Base-by-base conservation (phyloP, 306 rosid genomes). In the Citrullus amarus region DNA sequence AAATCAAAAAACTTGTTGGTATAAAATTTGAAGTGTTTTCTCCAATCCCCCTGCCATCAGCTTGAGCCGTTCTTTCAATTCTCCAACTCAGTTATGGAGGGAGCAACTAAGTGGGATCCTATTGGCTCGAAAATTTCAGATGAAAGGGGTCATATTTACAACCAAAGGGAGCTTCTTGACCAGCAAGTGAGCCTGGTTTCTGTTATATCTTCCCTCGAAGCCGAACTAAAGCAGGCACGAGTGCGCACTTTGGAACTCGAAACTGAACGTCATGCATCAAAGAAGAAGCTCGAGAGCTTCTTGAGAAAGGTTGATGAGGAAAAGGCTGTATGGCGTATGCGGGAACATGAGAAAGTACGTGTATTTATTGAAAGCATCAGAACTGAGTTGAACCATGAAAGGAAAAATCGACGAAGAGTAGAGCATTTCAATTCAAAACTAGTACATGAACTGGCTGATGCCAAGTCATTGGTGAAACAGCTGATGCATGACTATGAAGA, bases 331-430 rank as follows among this genome's bases (percentile, higher is more conserved):
- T 92, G 96, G 97, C 79, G 89, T 78, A 90, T 90, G 84, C 82
- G 93, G 84, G 98, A 94, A 84, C 98, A 92, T 86, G 97, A 92
- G 87, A 94, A 92, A 89, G 89, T 94, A 34, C 93, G 96, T 56
- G 89, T 85, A 28, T 92, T 88, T 69, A 82, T 92, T 61, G 97
- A 89, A 79, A 96, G 92, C 83, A 50, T 88, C 22, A 92, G 88
- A 83, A 66, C 88, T 59, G 97, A 89, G 84, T 72, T 89, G 81
- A 90, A 74, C 83, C 85, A 94, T 68, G 96, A 94, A 87, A 86
- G 96, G 89, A 94, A 92, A 81, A 84, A 71, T 79, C 92, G 90
- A 48, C 93, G 92, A 73, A 89, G 94, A 89, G 85, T 82, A 79
- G 98, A 92, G 82, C 85, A 90, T 59, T 82, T 89, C 72, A 92